phyloP scores from a whole-genome alignment of 176 grass and related monocot species.

The Carex scoparia region DNA sequence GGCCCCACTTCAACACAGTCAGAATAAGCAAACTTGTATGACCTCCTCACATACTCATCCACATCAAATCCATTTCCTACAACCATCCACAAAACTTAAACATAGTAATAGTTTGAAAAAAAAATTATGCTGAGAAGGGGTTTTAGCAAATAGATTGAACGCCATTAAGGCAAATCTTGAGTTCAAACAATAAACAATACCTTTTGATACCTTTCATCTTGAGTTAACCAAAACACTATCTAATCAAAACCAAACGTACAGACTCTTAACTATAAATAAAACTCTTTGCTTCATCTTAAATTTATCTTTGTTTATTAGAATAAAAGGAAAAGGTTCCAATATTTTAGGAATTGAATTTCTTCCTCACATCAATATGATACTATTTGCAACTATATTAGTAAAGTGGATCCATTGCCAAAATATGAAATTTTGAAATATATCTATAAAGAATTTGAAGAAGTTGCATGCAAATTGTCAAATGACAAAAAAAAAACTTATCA shows the following conservation, averaged over 20 bases:
- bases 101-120: background rate
- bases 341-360: background rate
- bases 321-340: background rate
- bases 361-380: background rate
- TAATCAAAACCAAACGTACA: background rate
- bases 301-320: background rate
- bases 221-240: background rate
- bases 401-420: background rate
- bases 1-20: constrained; percentile 94
- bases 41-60: constrained; percentile 92
- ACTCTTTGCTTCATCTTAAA: background rate
- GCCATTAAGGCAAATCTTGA: background rate
- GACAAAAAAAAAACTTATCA: background rate
- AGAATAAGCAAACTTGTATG: constrained; percentile 98
- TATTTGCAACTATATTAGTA: background rate
- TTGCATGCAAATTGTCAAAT: background rate
- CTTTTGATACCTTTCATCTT: background rate
- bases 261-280: background rate
- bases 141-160: background rate
- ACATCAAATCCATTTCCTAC: constrained; percentile 93
- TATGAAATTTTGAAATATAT: background rate
- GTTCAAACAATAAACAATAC: background rate
- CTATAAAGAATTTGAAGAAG: background rate
- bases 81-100: constrained; percentile 26
- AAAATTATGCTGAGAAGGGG: background rate